Evolutionary conservation across 352 stramenopile genomes (phyloP).

Genomic region (Pythium brassicae): DNA sequence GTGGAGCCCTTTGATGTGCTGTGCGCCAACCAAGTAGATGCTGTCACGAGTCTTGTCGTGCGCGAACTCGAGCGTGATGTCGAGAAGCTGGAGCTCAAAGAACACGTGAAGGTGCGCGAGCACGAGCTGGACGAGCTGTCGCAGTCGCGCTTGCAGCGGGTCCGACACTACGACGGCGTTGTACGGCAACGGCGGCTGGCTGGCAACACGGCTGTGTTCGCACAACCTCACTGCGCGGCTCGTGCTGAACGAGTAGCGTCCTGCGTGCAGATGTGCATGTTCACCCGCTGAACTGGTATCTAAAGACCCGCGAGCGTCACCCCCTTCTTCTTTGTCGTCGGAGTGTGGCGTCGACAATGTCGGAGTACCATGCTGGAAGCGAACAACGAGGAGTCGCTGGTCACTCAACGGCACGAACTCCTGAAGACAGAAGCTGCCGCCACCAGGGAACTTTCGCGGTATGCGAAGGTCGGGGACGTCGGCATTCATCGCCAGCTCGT

Average conservation of each 20-base stretch:
- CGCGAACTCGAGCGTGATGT: constrained; percentile 7
- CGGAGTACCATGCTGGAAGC: constrained; percentile 2
- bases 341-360: background rate
- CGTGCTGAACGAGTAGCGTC: constrained; percentile 3
- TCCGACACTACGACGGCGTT: background rate
- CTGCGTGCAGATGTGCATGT: background rate
- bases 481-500: constrained; percentile 25
- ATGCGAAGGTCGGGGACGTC: constrained; percentile 15
- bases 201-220: background rate
- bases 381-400: background rate
- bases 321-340: background rate
- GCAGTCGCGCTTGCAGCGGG: background rate
- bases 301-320: background rate
- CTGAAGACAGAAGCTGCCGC: constrained; percentile 28
- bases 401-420: constrained; percentile 6
- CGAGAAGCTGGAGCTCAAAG: constrained; percentile 6
- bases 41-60: background rate
- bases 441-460: constrained; percentile 9
- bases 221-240: background rate
- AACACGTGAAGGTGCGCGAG: constrained; percentile 13
- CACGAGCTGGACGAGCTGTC: background rate
- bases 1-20: constrained; percentile 2
- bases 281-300: background rate
- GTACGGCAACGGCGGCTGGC: background rate
- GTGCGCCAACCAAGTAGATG: constrained; percentile 15